Evolutionary conservation across 805 yeast genomes (phyloP).

Genomic region (Wickerhamomyces canadensis): DNA sequence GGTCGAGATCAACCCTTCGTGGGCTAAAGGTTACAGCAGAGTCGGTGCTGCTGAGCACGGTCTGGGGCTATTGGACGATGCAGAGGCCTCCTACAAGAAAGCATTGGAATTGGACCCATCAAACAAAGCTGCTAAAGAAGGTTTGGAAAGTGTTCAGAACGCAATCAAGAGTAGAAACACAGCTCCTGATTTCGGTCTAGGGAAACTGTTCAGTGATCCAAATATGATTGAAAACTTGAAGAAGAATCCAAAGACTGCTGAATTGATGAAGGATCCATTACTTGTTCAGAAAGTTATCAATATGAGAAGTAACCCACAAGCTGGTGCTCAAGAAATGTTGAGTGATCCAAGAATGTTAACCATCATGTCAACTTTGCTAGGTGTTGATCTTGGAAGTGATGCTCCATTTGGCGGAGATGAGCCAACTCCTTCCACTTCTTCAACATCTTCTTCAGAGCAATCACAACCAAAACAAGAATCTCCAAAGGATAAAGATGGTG

Average conservation of each 20-base stretch:
- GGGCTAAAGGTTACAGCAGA: slow-evolving; percentile 96
- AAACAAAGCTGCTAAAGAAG: slow-evolving; percentile 85
- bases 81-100: slow-evolving; percentile 64
- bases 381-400: slow-evolving; percentile 56
- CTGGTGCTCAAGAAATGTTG: slow-evolving; percentile 63
- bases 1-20: slow-evolving; percentile 69
- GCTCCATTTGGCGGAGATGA: slow-evolving; percentile 18
- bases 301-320: slow-evolving; percentile 68
- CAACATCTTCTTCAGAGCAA: slow-evolving; percentile 18
- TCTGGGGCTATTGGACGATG: slow-evolving; percentile 71
- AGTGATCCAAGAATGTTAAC: slow-evolving; percentile 86
- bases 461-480: slow-evolving; percentile 19
- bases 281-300: slow-evolving; percentile 63
- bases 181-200: slow-evolving; percentile 70
- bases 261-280: slow-evolving; percentile 80
- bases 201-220: slow-evolving; percentile 76
- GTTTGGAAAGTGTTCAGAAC: slow-evolving; percentile 63
- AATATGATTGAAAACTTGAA: slow-evolving; percentile 67
- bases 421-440: slow-evolving; percentile 19
- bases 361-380: slow-evolving; percentile 78
- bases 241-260: slow-evolving; percentile 82
- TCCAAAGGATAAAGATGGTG: slow-evolving; percentile 33
- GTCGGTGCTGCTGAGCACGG: slow-evolving; percentile 92
- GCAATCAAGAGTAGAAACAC: slow-evolving; percentile 43
- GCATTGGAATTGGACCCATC: slow-evolving; percentile 76